These are phyloP conservation scores for Trichoderma parareesei DNA, from an alignment of 495 filamentous ascomycete species.

Conservation along the genomic window DNA sequence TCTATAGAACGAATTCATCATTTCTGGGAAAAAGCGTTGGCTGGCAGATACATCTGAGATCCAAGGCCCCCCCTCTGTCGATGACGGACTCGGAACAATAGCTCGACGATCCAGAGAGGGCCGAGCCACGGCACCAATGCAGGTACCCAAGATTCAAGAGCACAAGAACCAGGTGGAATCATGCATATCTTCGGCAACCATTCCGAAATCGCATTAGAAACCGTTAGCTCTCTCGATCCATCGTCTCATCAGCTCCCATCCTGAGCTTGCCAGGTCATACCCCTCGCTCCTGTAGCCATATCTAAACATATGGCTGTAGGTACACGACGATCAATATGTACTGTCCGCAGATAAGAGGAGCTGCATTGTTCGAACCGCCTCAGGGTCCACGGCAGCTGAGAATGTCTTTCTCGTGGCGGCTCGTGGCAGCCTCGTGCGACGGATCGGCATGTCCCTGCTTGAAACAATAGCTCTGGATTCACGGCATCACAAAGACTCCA, in stretches of 20 bases:
- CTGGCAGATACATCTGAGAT: too few species aligned
- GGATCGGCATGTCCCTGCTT: background rate
- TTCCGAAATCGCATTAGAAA: background rate
- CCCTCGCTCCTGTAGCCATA: too few species aligned
- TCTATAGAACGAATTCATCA: too few species aligned
- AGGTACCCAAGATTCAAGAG: background rate
- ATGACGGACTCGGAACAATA: background rate
- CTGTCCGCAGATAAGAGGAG: too few species aligned
- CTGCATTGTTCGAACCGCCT: too few species aligned
- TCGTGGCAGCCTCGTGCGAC: background rate
- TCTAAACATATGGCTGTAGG: too few species aligned
- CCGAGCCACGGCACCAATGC: background rate
- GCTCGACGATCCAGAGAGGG: background rate
- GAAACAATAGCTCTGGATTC: conserved; percentile 4
- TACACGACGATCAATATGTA: too few species aligned
- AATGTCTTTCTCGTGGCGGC: background rate
- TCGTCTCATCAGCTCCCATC: background rate
- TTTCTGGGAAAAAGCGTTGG: too few species aligned
- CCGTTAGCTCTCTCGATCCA: background rate
- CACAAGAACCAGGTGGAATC: background rate
- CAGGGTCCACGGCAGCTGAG: background rate
- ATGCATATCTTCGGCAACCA: background rate
- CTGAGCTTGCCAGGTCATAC: background rate
- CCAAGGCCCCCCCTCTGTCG: too few species aligned
- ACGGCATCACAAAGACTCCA: background rate